Evolutionary conservation across 2,329 filamentous ascomycete genomes (phyloP).

Genomic region (Colletotrichum salicis): DNA sequence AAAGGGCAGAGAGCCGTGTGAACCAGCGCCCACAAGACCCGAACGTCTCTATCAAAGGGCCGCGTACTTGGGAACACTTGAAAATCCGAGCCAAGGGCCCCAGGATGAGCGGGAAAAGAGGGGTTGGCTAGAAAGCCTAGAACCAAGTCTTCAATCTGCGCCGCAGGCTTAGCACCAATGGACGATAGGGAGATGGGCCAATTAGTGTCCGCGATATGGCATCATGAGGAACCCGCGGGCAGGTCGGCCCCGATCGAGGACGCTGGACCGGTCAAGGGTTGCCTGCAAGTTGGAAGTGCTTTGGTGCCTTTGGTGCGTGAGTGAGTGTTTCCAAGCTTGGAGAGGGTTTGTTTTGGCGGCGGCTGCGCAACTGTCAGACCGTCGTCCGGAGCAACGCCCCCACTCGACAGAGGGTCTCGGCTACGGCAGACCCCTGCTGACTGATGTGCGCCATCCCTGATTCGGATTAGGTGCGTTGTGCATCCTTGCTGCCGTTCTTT

Average conservation of each 20-base stretch:
- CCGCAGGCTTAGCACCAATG: neutral
- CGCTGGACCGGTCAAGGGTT: no score
- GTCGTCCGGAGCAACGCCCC: conserved; percentile 18
- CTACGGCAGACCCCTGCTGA: conserved; percentile 3
- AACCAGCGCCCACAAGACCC: neutral
- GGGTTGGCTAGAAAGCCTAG: conserved; percentile 3
- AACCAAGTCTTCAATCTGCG: conserved; percentile 12
- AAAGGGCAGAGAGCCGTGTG: neutral
- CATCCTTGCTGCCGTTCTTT: conserved; percentile 17
- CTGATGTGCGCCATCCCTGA: neutral
- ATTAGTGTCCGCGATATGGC: conserved; percentile 8
- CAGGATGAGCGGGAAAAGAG: neutral
- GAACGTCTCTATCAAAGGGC: neutral
- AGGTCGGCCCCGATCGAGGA: neutral
- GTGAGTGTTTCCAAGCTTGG: no score
- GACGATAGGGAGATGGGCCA: neutral
- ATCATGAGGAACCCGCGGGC: conserved; percentile 19
- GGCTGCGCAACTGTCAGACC: conserved; percentile 5
- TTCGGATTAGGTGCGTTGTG: neutral
- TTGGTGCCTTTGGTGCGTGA: neutral
- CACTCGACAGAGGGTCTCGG: neutral
- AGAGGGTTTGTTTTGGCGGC: conserved; percentile 21
- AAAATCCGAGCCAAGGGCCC: neutral
- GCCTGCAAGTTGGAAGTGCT: no score
- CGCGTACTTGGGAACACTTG: neutral